Evolutionary conservation across 805 yeast genomes (phyloP), one percentile per base, ranked within the genome.

Genomic region (Saccharomycopsis sp.): DNA sequence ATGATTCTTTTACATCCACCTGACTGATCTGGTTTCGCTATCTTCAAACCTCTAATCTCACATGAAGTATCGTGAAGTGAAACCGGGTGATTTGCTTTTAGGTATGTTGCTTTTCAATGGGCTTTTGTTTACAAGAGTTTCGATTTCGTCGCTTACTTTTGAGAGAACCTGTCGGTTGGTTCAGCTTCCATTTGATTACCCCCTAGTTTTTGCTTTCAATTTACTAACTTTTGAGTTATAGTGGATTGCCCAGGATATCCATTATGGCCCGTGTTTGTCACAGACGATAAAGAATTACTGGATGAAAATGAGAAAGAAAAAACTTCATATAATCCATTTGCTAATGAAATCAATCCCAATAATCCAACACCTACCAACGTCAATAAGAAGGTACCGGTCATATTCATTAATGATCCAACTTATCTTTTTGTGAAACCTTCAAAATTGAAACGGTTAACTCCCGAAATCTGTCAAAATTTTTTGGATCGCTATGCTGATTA

Each of bases 201-300:
- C n/a, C n/a, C n/a, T n/a, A n/a, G n/a, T n/a, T n/a, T n/a, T n/a
- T n/a, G n/a, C n/a, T n/a, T n/a, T n/a, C n/a, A n/a, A n/a, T n/a
- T n/a, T n/a, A n/a, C n/a, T n/a, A n/a, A n/a, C n/a, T n/a, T n/a
- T n/a, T n/a, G n/a, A n/a, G 10, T 8, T 8, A 23, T 23, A 23
- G 26, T 23, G 26, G 30, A 42, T 6, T 41, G 44, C 27, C 27
- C 28, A 18, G 47, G 47, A 6, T 35, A 40, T 23, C 44, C 44
- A 3, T 9, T 26, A 12, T 44, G 47, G 47, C 47, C 47, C 9
- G 47, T 45, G 13, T 40, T 37, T 36, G 42, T 44, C 4, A 42
- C 37, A 4, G 34, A 41, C 30, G 27, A 41, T 8, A 15, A 27
- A 5, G n/a, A 29, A 23, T 32, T 43, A 9, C 47, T 36, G 12